Evolutionary conservation across 225 moss, liverwort and hornwort species (phyloP), one percentile per base, ranked within the genome.

Genomic region (Anthoceros angustus): DNA sequence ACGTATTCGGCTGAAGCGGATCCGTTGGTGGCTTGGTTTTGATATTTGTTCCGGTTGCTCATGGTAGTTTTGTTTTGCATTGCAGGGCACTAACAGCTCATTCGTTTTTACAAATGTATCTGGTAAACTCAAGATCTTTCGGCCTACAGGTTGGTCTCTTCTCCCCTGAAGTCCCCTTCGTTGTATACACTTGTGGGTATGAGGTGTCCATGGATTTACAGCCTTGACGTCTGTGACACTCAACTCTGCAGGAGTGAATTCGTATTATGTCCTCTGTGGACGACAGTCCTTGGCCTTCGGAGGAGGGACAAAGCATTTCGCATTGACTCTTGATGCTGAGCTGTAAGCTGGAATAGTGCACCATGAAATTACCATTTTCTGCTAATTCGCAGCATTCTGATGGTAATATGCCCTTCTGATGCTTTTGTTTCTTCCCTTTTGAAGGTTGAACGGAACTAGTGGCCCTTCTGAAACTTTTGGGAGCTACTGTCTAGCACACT

Each of bases 381-480:
- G 26, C 25, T 74, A 5, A 0, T 15, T 6, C 6, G 16, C 38
- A 10, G 8, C 12, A 26, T 70, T 26, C 26, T 10, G 62, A 61
- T 18, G 64, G 42, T 21, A 7, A 32, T 40, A 23, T 62, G 1
- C 0, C 10, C 7, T 62, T 65, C 45, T 46, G 45, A 11, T 65
- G 0, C 46, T n/a, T 45, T 15, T 70, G 18, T 67, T 62, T 12
- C 12, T 11, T 24, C 24, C 12, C 2, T 2, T 60, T n/a, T 65
- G 3, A 62, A 83, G 83, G 67, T 76, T 95, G 80, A 76, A 88
- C 72, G 95, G 91, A 62, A 80, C 95, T 14, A 95, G 95, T 78
- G 95, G 90, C 10, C n/a, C 42, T 8, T 95, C 86, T 77, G 94
- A 95, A 72, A 95, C 94, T 0, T 95, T 73, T 68, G 86, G 77